Conservation (phyloP, 2,329 filamentous ascomycete species). For the Meredithiella fracta region DNA sequence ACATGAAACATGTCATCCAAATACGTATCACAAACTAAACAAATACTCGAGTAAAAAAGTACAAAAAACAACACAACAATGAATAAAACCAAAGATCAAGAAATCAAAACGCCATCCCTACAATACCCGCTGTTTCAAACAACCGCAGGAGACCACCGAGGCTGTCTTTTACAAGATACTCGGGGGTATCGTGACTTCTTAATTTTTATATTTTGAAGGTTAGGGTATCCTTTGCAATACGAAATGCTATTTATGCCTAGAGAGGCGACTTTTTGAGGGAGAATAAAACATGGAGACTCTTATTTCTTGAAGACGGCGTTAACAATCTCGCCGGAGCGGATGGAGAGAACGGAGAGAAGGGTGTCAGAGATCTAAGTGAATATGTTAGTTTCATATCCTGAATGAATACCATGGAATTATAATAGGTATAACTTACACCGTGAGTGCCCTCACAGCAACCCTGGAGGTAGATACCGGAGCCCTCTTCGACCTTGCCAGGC, state of each 20-base stretch:
- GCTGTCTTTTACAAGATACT: no score
- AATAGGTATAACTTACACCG: conserved; percentile 46
- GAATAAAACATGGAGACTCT: no score
- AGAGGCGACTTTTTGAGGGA: no score
- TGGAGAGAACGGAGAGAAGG: conserved; percentile 60
- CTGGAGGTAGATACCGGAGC: conserved; percentile 78
- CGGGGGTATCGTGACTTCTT: no score
- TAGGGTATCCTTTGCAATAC: background rate
- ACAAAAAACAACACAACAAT: background rate
- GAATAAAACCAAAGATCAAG: no score
- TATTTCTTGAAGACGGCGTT: conserved; percentile 46
- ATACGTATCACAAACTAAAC: background rate
- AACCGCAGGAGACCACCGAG: no score
- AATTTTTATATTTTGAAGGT: background rate
- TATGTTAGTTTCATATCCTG: conserved; percentile 16
- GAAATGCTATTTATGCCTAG: background rate
- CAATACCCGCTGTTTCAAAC: no score
- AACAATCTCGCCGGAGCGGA: conserved; percentile 63
- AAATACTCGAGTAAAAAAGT: no score
- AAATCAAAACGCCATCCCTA: conserved; percentile 3
- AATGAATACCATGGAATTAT: background rate
- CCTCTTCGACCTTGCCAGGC: conserved; percentile 47
- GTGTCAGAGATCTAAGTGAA: conserved; percentile 54
- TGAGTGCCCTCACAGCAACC: conserved; percentile 88
- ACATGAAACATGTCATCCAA: background rate